Evolutionary conservation across 768 basidiomycete genomes (phyloP).

Genomic region (Termitomyces sp.): DNA sequence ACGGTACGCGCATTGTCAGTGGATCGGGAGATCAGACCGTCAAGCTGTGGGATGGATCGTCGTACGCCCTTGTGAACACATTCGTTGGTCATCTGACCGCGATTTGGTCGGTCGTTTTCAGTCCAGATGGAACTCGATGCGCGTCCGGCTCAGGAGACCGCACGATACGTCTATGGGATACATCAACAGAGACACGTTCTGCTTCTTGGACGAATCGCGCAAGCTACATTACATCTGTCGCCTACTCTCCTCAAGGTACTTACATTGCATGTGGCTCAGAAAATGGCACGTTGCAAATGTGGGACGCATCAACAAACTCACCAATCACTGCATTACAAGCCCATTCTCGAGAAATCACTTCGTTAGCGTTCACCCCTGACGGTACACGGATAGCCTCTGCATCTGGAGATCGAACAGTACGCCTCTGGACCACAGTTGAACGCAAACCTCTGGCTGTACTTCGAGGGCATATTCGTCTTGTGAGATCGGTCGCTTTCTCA

Average conservation of each 20-base stretch:
- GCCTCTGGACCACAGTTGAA: neutral
- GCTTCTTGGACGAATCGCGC: constrained; percentile 2
- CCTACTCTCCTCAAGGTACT: constrained; percentile 1
- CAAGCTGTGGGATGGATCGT: constrained; percentile 5
- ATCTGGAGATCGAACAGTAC: constrained; percentile 6
- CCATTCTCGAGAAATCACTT: constrained; percentile 1
- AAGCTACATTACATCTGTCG: constrained; percentile 8
- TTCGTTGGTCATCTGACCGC: constrained; percentile 5
- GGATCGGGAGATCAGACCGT: constrained; percentile 10
- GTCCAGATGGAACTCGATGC: constrained; percentile 7
- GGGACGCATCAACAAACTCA: constrained; percentile 7
- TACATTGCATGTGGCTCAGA: constrained; percentile 4
- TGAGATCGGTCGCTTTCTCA: constrained; percentile 9
- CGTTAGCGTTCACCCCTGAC: neutral
- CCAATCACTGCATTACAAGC: constrained; percentile 1
- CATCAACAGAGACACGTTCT: constrained; percentile 3
- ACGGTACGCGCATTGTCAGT: constrained; percentile 5
- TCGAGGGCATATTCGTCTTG: constrained; percentile 7
- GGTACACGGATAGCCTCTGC: constrained; percentile 6
- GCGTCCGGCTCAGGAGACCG: constrained; percentile 10
- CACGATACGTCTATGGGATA: constrained; percentile 10
- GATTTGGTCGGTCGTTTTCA: constrained; percentile 5
- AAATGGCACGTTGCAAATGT: constrained; percentile 6
- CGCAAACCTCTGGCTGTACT: neutral
- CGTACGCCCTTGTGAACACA: constrained; percentile 1